Evolutionary conservation across 73 alveolate species (phyloP).

Genomic region (Paraurostyla sp.): DNA sequence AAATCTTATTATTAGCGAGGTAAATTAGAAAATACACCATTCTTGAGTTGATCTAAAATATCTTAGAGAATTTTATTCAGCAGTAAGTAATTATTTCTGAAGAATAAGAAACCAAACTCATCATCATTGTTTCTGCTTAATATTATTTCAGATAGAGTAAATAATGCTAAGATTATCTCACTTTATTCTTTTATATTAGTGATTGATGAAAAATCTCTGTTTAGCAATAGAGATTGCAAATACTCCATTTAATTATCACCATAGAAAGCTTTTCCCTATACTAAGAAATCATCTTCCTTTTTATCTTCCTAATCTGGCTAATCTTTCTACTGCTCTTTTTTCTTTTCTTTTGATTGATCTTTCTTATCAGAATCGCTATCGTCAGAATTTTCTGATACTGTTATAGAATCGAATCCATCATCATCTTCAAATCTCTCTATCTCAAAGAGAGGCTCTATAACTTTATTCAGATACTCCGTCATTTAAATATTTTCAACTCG

Average conservation of each 20-base stretch:
- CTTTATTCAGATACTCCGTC: background rate
- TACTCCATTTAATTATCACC: constrained; percentile 26
- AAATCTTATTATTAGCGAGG: background rate
- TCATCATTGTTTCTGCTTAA: background rate
- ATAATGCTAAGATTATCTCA: background rate
- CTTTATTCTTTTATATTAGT: background rate
- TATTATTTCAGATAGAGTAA: background rate
- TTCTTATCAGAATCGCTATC: background rate
- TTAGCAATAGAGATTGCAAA: background rate
- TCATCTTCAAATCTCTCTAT: background rate
- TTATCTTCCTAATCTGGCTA: background rate
- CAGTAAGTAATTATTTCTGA: background rate
- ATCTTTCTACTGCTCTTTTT: background rate
- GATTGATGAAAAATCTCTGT: background rate
- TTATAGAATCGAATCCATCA: background rate
- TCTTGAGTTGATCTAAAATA: background rate
- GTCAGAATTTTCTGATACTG: background rate
- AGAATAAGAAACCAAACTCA: background rate
- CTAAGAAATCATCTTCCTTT: background rate
- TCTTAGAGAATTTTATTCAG: background rate
- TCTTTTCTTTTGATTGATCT: background rate
- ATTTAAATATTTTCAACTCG: background rate
- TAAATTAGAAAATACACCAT: background rate
- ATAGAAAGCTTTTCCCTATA: constrained; percentile 3
- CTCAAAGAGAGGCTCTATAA: constrained; percentile 11